Percentiles rank a stretch among this genome's conserved stretches.
Conservation (phyloP, 768 basidiomycete genomes). For the Favolaschia claudopus region DNA sequence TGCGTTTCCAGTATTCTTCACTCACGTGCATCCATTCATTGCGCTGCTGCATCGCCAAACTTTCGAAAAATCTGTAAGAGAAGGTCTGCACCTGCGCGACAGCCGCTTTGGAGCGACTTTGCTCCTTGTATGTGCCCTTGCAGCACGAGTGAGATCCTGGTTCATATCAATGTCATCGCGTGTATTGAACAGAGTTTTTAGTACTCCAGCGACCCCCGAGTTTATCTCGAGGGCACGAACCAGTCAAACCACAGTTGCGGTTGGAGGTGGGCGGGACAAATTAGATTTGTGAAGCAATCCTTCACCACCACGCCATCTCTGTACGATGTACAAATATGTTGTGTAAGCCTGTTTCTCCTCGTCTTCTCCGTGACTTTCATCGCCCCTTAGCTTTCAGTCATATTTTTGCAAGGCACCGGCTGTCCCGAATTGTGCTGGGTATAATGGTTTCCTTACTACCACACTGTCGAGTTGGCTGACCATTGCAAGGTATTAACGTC, state of each 20-base stretch:
- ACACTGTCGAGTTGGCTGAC: too few species aligned
- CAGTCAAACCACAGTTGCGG: conserved; percentile 36
- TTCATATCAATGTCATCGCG: neutral
- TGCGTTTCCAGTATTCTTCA: conserved; percentile 41
- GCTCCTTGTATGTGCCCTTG: conserved; percentile 51
- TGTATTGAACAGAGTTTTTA: neutral
- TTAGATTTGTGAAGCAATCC: conserved; percentile 40
- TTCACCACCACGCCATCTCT: conserved; percentile 42
- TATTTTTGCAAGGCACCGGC: conserved; percentile 32
- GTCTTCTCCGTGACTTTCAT: conserved; percentile 31
- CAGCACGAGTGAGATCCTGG: conserved; percentile 42
- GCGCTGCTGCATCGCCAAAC: conserved; percentile 49
- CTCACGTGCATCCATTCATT: conserved; percentile 37
- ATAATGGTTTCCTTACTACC: neutral
- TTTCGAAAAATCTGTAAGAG: conserved; percentile 39
- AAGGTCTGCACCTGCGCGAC: conserved; percentile 39
- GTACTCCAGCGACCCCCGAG: conserved; percentile 45
- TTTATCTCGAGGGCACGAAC: conserved; percentile 31
- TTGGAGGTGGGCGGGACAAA: conserved; percentile 40
- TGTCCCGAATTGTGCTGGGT: conserved; percentile 41
- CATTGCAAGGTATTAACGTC: conserved; percentile 19
- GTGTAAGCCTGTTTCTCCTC: conserved; percentile 30
- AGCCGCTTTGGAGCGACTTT: conserved; percentile 43
- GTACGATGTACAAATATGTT: conserved; percentile 46
- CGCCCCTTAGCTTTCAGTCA: conserved; percentile 29